A percentile compares a stretch with the other conserved stretches of the same genome.
These are phyloP conservation scores for Flaveria brownii DNA, from an alignment of 129 eudicot genomes.

Conservation along the genomic window DNA sequence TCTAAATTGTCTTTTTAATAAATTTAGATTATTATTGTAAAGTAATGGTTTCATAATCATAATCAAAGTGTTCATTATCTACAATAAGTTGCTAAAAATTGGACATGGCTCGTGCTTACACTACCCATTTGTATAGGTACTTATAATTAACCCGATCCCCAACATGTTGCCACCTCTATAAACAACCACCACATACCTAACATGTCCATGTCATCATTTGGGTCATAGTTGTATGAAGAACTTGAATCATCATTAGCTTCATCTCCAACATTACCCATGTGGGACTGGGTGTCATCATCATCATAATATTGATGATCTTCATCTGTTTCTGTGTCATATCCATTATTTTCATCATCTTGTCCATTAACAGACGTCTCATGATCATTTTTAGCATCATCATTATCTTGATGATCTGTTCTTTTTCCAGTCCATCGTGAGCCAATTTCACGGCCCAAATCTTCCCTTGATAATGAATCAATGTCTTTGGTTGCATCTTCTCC, in stretches of 20 bases:
- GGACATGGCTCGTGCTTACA: not conserved
- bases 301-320: slow-evolving; percentile 58
- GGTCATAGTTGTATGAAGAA: slow-evolving; percentile 56
- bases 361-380: slow-evolving; percentile 41
- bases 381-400: slow-evolving; percentile 35
- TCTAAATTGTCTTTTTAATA: not conserved
- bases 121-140: not conserved
- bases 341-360: slow-evolving; percentile 57
- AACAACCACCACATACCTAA: slow-evolving; percentile 49
- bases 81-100: not conserved
- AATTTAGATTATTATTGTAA: not conserved
- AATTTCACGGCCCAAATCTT: slow-evolving; percentile 84
- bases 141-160: not conserved
- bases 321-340: slow-evolving; percentile 59
- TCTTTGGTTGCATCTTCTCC: slow-evolving; percentile 48
- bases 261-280: slow-evolving; percentile 46
- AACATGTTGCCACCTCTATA: not conserved
- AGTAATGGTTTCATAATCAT: not conserved
- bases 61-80: slow-evolving; percentile 1
- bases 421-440: slow-evolving; percentile 98
- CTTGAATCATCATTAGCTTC: slow-evolving; percentile 58
- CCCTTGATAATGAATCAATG: slow-evolving; percentile 69
- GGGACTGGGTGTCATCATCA: slow-evolving; percentile 49
- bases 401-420: slow-evolving; percentile 51
- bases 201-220: slow-evolving; percentile 64